Evolutionary conservation across 257 asterid species (phyloP).

Genomic region (Paraleonurus japonicus): DNA sequence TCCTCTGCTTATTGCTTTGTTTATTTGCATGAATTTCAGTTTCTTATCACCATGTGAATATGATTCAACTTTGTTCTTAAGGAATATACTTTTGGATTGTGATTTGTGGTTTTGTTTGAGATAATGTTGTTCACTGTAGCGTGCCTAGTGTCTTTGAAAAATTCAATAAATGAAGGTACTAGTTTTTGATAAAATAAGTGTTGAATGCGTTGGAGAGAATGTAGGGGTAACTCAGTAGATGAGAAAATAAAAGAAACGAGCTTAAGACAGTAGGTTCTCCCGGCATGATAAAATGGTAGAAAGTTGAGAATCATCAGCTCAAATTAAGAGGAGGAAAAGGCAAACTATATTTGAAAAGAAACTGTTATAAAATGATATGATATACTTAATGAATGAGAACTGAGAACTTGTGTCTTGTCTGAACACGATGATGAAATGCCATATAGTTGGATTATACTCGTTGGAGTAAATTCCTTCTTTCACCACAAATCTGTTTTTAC

Average conservation of each 20-base stretch:
- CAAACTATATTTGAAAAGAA: not conserved
- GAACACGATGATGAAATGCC: not conserved
- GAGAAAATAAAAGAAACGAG: not conserved
- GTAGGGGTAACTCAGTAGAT: not conserved
- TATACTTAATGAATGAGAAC: not conserved
- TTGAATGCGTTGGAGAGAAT: not conserved
- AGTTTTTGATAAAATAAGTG: not conserved
- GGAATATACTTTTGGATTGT: not conserved
- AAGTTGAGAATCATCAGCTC: not conserved
- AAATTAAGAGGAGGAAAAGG: not conserved
- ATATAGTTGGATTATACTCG: not conserved
- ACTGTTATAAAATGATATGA: not conserved
- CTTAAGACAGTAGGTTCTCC: not conserved
- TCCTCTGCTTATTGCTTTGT: not conserved
- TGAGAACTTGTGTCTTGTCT: not conserved
- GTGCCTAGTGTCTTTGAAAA: not conserved
- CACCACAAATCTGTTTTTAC: not conserved
- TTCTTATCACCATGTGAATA: not conserved
- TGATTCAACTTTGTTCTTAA: not conserved
- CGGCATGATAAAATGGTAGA: not conserved
- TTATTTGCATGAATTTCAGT: not conserved
- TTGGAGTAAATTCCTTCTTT: not conserved
- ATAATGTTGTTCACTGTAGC: not conserved
- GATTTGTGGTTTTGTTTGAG: not conserved
- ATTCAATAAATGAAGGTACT: not conserved